Evolutionary conservation across 2,329 filamentous ascomycete genomes (phyloP).

Genomic region (Colletotrichum spaethianum): DNA sequence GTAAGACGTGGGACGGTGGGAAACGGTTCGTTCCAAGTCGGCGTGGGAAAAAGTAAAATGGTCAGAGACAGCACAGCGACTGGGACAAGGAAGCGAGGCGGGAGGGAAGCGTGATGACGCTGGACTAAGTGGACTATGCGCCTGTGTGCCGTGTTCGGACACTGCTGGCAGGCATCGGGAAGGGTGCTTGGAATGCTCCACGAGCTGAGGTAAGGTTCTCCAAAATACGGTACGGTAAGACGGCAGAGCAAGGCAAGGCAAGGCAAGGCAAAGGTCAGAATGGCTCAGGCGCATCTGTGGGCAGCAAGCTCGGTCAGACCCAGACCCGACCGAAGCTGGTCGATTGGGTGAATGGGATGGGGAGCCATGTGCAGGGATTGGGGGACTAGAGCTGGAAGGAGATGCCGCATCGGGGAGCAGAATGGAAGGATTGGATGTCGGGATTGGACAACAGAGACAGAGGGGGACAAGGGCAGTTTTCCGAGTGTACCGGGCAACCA

Average conservation of each 20-base stretch:
- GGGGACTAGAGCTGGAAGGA: background rate
- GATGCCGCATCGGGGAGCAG: slow-evolving; percentile 21
- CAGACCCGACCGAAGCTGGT: slow-evolving; percentile 13
- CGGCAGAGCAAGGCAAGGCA: background rate
- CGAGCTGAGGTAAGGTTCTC: background rate
- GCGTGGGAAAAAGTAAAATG: slow-evolving; percentile 38
- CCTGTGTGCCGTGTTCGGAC: background rate
- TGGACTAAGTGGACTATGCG: slow-evolving; percentile 17
- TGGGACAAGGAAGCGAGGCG: slow-evolving; percentile 28
- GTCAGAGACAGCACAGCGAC: slow-evolving; percentile 16
- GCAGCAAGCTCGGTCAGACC: slow-evolving; percentile 26
- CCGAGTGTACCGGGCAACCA: slow-evolving; percentile 2
- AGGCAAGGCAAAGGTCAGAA: slow-evolving; percentile 17
- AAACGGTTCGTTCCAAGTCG: slow-evolving; percentile 41
- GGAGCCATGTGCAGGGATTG: slow-evolving; percentile 13
- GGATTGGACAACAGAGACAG: slow-evolving; percentile 13
- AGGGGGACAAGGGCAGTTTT: background rate
- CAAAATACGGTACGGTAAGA: slow-evolving; percentile 19
- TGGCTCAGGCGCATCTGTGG: slow-evolving; percentile 37
- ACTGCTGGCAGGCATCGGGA: background rate
- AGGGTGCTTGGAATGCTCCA: background rate
- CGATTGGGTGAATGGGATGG: background rate
- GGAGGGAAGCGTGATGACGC: slow-evolving; percentile 22
- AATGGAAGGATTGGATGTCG: background rate
- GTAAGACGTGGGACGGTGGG: slow-evolving; percentile 39